Evolutionary conservation across 768 basidiomycete genomes (phyloP).

Genomic region (Amanita jacksonii): DNA sequence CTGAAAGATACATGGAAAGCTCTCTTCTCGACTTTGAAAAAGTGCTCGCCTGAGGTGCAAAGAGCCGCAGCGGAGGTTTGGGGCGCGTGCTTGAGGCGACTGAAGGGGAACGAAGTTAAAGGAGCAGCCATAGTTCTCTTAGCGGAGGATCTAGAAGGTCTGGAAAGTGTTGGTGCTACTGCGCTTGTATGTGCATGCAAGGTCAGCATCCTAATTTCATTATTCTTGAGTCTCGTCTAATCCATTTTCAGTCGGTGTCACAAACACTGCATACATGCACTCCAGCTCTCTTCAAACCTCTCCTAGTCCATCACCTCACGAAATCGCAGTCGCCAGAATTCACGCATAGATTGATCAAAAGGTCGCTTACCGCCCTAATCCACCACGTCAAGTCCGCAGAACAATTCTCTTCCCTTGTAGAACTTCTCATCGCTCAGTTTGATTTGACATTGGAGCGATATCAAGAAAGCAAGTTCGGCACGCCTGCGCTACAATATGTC

Average conservation of each 20-base stretch:
- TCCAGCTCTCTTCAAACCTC: conserved; percentile 45
- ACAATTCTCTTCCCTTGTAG: conserved; percentile 48
- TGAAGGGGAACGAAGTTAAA: conserved; percentile 47
- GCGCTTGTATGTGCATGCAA: conserved; percentile 72
- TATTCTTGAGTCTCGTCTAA: conserved; percentile 8
- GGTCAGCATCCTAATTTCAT: conserved; percentile 36
- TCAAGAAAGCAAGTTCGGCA: conserved; percentile 6
- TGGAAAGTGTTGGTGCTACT: conserved; percentile 66
- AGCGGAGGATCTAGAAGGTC: conserved; percentile 34
- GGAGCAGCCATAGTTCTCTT: conserved; percentile 49
- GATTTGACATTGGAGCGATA: conserved; percentile 14
- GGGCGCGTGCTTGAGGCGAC: conserved; percentile 66
- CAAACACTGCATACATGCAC: conserved; percentile 76
- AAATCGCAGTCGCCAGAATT: conserved; percentile 25
- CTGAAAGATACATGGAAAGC: conserved; percentile 52
- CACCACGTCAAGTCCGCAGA: conserved; percentile 74
- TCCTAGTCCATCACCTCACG: conserved; percentile 48
- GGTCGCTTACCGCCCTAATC: conserved; percentile 68
- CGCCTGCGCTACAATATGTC: not conserved
- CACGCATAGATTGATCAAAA: conserved; percentile 51
- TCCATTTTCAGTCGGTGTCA: conserved; percentile 54
- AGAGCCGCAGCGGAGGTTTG: conserved; percentile 80
- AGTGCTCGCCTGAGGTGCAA: conserved; percentile 63
- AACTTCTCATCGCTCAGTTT: conserved; percentile 39
- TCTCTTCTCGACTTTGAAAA: conserved; percentile 40